phyloP scores from a whole-genome alignment of 805 yeast genomes.

The Ogataea ramenticola region DNA sequence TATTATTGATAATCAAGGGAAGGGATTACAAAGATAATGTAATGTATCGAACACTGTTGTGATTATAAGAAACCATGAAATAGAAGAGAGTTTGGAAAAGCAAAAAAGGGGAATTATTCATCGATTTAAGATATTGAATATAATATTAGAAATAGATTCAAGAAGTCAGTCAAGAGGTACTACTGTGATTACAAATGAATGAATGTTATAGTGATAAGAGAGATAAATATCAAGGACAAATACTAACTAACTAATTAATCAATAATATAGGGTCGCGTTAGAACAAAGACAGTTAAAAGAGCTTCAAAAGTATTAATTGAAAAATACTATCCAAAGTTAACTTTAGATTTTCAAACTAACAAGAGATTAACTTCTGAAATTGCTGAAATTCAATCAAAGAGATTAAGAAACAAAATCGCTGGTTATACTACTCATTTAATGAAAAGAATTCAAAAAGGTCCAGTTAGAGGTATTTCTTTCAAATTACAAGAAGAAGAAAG shows the following conservation, averaged over 20 bases:
- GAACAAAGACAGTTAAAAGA: slow-evolving; percentile 99
- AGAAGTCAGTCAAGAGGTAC: neutral
- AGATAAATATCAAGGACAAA: too few relatives aligned
- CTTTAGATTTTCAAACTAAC: slow-evolving; percentile 99
- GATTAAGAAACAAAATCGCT: slow-evolving; percentile 99
- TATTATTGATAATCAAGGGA: too few relatives aligned
- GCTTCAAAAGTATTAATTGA: slow-evolving; percentile 99
- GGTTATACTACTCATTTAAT: slow-evolving; percentile 99
- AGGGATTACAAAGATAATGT: too few relatives aligned
- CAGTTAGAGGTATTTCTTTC: slow-evolving; percentile 99
- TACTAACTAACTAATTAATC: slow-evolving; percentile 6
- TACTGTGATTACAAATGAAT: too few relatives aligned
- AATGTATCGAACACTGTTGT: too few relatives aligned
- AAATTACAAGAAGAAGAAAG: slow-evolving; percentile 99
- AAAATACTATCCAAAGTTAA: slow-evolving; percentile 99
- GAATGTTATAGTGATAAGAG: too few relatives aligned
- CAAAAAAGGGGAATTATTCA: too few relatives aligned
- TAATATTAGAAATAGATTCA: too few relatives aligned
- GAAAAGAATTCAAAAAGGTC: slow-evolving; percentile 99
- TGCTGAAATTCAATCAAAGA: slow-evolving; percentile 98
- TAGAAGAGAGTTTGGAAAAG: too few relatives aligned
- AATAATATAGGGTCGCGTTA: slow-evolving; percentile 89
- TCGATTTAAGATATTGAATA: too few relatives aligned
- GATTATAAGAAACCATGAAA: too few relatives aligned
- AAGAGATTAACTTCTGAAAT: slow-evolving; percentile 98